Conservation (phyloP, 1,139 yeast species). For the Yamadazyma triangularis region DNA sequence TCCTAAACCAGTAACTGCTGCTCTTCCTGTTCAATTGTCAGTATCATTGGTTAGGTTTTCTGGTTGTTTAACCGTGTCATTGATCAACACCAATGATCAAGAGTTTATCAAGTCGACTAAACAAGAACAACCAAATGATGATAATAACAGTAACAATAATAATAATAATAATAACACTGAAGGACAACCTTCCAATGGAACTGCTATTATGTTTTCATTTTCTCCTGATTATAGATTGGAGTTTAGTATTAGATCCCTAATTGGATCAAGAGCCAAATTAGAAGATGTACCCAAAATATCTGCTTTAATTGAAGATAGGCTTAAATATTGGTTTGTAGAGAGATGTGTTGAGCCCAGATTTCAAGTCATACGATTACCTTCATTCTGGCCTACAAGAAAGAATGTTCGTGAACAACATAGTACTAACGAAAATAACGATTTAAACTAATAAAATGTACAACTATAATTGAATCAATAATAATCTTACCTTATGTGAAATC, state of each 20-base stretch:
- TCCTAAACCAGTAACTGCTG: constrained; percentile 82
- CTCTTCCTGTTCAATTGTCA: constrained; percentile 74
- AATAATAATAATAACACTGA: constrained; percentile 3
- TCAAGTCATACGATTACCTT: constrained; percentile 78
- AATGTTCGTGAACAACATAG: constrained; percentile 47
- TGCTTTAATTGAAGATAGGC: constrained; percentile 72
- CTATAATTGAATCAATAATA: no score
- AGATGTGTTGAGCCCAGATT: constrained; percentile 92
- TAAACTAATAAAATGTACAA: no score
- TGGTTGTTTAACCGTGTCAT: constrained; percentile 84
- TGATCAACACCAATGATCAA: constrained; percentile 50
- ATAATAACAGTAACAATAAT: no score
- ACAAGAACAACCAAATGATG: constrained; percentile 1
- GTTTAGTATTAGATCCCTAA: constrained; percentile 76
- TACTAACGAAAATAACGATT: constrained; percentile 2
- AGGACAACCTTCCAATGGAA: constrained; percentile 45
- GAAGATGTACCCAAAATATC: constrained; percentile 93
- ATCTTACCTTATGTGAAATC: no score
- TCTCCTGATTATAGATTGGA: constrained; percentile 88
- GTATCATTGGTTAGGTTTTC: constrained; percentile 90
- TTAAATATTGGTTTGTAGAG: constrained; percentile 87
- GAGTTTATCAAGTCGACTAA: constrained; percentile 18
- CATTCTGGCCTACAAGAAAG: constrained; percentile 84
- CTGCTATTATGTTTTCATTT: constrained; percentile 83
- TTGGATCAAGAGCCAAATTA: constrained; percentile 88